Conservation (phyloP, 2,329 filamentous ascomycete genomes). For the Neurospora crassa region DNA sequence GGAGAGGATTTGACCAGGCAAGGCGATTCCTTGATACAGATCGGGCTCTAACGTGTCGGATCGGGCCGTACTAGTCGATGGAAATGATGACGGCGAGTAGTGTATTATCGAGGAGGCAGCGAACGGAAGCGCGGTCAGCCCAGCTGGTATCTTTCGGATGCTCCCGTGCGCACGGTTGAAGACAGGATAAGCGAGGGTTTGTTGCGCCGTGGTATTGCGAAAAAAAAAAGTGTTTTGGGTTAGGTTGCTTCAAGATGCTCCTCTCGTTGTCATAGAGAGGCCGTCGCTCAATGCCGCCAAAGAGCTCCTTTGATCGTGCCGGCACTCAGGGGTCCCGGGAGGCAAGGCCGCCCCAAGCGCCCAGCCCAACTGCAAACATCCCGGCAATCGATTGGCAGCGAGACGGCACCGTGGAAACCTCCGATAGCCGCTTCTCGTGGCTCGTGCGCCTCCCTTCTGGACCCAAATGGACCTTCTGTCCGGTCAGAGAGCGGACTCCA, state of each 20-base stretch:
- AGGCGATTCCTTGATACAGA: background rate
- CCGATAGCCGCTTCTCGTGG: background rate
- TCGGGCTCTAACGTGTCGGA: background rate
- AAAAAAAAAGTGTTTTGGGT: background rate
- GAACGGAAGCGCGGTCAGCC: background rate
- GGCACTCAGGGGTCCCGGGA: slow-evolving; percentile 2
- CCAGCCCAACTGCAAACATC: background rate
- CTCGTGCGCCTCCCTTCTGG: background rate
- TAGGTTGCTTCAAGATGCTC: background rate
- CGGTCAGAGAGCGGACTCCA: slow-evolving; percentile 2
- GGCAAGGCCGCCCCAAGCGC: background rate
- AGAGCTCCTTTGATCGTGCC: slow-evolving; percentile 2
- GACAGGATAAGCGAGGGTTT: background rate
- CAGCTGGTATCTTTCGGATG: background rate
- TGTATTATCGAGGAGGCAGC: background rate
- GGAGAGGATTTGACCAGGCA: background rate
- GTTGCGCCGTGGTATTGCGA: background rate
- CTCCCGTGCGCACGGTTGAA: background rate
- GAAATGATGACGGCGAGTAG: background rate
- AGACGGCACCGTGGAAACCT: background rate
- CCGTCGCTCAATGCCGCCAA: slow-evolving; percentile 3
- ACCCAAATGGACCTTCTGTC: background rate
- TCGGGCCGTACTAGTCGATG: background rate
- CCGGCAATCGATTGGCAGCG: slow-evolving; percentile 6
- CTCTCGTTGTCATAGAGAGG: slow-evolving; percentile 2